Evolutionary conservation across 106 monocot genomes (phyloP).

Genomic region (Platanthera guangdongensis): DNA sequence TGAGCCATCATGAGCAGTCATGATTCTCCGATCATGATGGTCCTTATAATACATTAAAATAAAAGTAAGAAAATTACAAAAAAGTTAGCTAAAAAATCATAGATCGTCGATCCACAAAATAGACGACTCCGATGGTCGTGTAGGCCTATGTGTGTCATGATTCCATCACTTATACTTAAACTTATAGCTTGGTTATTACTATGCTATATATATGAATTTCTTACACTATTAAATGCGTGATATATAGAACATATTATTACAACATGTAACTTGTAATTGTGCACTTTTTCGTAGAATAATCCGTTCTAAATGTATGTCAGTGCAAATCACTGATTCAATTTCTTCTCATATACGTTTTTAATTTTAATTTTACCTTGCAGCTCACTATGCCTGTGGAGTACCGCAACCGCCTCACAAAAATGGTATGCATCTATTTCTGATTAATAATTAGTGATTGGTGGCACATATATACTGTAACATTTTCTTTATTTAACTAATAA

Average conservation of each 20-base stretch:
- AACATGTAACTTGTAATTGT: background rate
- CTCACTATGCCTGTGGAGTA: constrained; percentile 44
- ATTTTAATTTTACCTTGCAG: constrained; percentile 25
- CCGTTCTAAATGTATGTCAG: background rate
- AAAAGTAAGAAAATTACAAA: too few relatives aligned
- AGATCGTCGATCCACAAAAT: too few relatives aligned
- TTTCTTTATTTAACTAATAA: background rate
- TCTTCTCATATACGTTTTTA: background rate
- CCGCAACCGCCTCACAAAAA: constrained; percentile 54
- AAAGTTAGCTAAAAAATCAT: too few relatives aligned
- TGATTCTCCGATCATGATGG: too few relatives aligned
- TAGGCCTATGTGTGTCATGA: too few relatives aligned
- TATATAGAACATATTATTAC: background rate
- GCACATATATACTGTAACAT: background rate
- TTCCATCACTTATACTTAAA: background rate
- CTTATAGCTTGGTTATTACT: background rate
- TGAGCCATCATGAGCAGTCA: too few relatives aligned
- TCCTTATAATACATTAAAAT: too few relatives aligned
- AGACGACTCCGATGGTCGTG: too few relatives aligned
- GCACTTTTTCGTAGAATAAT: background rate
- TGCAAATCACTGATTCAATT: background rate
- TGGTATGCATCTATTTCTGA: constrained; percentile 25
- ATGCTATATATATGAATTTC: background rate
- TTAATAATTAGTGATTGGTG: background rate
- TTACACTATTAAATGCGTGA: background rate